Evolutionary conservation across 2,329 filamentous ascomycete genomes (phyloP), one percentile per base, ranked within the genome.

Genomic region (Trichophyton mentagrophytes): DNA sequence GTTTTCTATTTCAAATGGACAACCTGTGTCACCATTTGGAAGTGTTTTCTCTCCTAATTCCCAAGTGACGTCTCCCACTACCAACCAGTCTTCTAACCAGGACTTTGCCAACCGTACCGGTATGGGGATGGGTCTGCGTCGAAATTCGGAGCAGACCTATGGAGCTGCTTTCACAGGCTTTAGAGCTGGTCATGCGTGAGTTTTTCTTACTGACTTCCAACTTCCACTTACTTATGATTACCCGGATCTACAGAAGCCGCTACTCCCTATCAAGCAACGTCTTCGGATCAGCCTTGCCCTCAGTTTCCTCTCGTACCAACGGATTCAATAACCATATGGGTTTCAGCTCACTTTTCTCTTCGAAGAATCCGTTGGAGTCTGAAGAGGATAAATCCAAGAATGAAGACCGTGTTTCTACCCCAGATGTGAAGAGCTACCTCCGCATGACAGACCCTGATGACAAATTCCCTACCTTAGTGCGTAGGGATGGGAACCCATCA

Each of bases 111-210:
- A 90, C 11, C 87, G 90, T 66, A 8, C 30, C 11, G 57, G 57
- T 2, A 90, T 91, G 55, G 85, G 83, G 33, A 90, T 91, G 55
- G 85, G 83, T 30, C 93, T 91, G 64, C 84, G 91, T 65, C 87
- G 91, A 66, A 95, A 95, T 71, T 97, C 92, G 61, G 82, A 96
- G 66, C 88, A 92, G 68, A 90, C 92, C 69, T 87, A 90, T 69
- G 84, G 87, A 66, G 83, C 86, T 64, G 82, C 77, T 33, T 66
- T 74, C 38, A 70, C 85, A 40, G 85, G 85, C 67, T 87, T 88
- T 69, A 82, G 88, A 61, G 84, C 87, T 56, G 85, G 83, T 58
- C 88, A 89, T 72, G 84, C 86, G 89, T 93, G 84, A 85, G 89
- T 90, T 55, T 59, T 64, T 15, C 36, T n/a, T 15, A 25, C 25